Base-by-base conservation (phyloP, 2,329 filamentous ascomycete genomes). In the Cordyceps tenuipes region DNA sequence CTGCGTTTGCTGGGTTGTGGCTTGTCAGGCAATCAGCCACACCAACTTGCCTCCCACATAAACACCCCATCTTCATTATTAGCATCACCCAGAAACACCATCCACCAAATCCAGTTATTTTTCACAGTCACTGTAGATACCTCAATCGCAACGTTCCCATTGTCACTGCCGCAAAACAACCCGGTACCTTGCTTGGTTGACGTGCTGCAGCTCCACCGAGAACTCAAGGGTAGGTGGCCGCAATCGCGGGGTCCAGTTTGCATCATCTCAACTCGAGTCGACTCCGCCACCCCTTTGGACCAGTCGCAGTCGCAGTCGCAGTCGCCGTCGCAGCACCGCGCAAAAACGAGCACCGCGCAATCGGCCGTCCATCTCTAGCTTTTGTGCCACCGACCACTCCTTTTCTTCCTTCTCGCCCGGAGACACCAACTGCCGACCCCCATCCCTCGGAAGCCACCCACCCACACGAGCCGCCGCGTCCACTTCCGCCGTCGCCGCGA, bases 211-310 rank as follows among this genome's bases (percentile, higher is more conserved):
- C 21, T 43, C 46, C 47, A 58, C 46, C 36, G 39, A 15, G 15
- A 12, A 12, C 56, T 58, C 47, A 29, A 19, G 47, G 23, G 23
- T 23, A 47, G 47, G 56, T 58, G 51, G 56, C 54, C 36, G 54
- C n/a, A 49, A 49, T 57, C 54, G 34, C 56, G 23, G 23, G 47
- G 36, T 44, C 47, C 44, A n/a, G 36, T 58, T 58, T 43, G 39
- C 56, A 58, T 58, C 56, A 51, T 51, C 56, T 58, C 56, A 51
- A 44, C 56, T 51, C 29, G 7, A 29, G 36, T 51, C 47, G 56
- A 44, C 56, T 44, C 47, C 56, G 56, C 56, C 56, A 47, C 56
- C 39, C 26, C 3, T 31, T 36, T 26, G 15, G 26, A 41, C 29
- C 54, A 57, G 31, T 57, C 34, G 34, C 56, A 58, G 23, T 23